Conservation (phyloP, 1,139 yeast genomes). For the Yamadazyma atmosphaerica region DNA sequence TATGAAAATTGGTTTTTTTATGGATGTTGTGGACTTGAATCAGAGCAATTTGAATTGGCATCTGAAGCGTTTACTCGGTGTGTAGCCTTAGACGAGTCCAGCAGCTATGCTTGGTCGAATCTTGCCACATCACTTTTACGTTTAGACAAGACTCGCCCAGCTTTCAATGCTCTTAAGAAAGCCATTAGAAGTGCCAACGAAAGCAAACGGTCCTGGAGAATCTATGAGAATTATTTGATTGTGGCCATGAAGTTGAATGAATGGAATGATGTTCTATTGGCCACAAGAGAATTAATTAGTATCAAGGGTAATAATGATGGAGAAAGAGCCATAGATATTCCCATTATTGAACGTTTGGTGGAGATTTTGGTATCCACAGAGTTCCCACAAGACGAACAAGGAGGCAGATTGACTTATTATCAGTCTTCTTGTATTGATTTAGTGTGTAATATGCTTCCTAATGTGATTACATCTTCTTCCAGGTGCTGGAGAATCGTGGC, state of each 20-base stretch:
- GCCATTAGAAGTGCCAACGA: slow-evolving; percentile 73
- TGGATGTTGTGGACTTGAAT: slow-evolving; percentile 87
- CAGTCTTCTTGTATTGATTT: slow-evolving; percentile 71
- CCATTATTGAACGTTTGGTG: slow-evolving; percentile 72
- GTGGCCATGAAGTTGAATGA: slow-evolving; percentile 80
- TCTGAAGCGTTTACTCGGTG: slow-evolving; percentile 94
- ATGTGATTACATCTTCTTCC: slow-evolving; percentile 66
- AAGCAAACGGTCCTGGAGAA: slow-evolving; percentile 74
- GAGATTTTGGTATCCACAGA: slow-evolving; percentile 59
- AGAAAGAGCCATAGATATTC: slow-evolving; percentile 71
- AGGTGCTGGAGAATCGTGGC: slow-evolving; percentile 85
- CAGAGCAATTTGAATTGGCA: slow-evolving; percentile 71
- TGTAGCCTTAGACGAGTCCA: slow-evolving; percentile 81
- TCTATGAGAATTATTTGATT: slow-evolving; percentile 83
- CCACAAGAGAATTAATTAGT: slow-evolving; percentile 58
- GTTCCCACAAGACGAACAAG: slow-evolving; percentile 43
- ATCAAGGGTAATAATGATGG: slow-evolving; percentile 54
- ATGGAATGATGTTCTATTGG: slow-evolving; percentile 85
- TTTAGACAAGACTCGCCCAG: slow-evolving; percentile 66
- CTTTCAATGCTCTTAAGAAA: slow-evolving; percentile 77
- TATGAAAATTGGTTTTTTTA: slow-evolving; percentile 89
- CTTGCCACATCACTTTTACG: slow-evolving; percentile 77
- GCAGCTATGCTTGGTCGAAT: slow-evolving; percentile 92
- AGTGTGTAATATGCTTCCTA: slow-evolving; percentile 64
- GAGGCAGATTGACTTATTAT: slow-evolving; percentile 49